Conservation (phyloP, 1,284 basidiomycete genomes). For the Trichosporon sp. region DNA sequence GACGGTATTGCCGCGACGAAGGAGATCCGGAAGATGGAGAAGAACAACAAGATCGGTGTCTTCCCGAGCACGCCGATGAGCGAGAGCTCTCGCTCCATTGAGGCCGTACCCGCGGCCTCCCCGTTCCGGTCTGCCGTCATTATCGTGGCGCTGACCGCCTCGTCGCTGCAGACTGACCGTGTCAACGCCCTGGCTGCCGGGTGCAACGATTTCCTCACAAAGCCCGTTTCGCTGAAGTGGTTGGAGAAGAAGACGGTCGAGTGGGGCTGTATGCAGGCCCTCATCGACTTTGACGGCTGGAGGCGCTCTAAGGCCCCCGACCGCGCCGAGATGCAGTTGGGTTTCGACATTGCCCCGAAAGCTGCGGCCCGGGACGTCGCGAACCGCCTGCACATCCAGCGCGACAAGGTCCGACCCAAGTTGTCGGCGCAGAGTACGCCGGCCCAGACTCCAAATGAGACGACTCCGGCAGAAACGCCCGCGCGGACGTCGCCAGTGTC, state of each 20-base stretch:
- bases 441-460: neutral
- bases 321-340: conserved; percentile 36
- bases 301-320: conserved; percentile 45
- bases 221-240: conserved; percentile 93
- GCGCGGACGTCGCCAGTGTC: neutral
- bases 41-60: conserved; percentile 61
- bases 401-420: conserved; percentile 21
- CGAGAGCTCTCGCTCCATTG: conserved; percentile 51
- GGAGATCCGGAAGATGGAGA: conserved; percentile 85
- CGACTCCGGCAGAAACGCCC: neutral
- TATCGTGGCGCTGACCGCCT: conserved; percentile 96
- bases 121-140: conserved; percentile 92
- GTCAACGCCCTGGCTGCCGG: conserved; percentile 93
- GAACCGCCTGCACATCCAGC: conserved; percentile 40
- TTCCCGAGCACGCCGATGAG: conserved; percentile 62
- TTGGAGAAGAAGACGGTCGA: conserved; percentile 98
- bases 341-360: conserved; percentile 42
- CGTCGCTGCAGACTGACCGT: conserved; percentile 85
- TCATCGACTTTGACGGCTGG: conserved; percentile 52
- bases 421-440: neutral
- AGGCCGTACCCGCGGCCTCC: conserved; percentile 39
- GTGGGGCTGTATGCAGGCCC: conserved; percentile 65
- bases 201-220: conserved; percentile 98
- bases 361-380: conserved; percentile 44
- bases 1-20: conserved; percentile 96